Base-by-base conservation (phyloP, 169 alveolate species). In the Cyclospora cayetanensis region DNA sequence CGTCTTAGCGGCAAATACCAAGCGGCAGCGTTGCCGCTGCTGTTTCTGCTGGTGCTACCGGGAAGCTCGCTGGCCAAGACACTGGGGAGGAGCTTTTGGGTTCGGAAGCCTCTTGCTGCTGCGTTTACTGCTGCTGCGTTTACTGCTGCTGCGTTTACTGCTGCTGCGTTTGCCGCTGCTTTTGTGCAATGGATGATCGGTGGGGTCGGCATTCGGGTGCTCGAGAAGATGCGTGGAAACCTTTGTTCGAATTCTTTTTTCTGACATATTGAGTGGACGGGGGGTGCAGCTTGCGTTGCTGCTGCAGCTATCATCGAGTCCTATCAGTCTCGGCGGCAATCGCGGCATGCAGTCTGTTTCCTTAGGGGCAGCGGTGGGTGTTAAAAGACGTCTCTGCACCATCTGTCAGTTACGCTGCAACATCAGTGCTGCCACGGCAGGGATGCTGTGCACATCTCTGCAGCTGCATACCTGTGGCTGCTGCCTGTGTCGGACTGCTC, bases 11-110 rank as follows among this genome's bases (percentile, higher is more conserved):
- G n/a, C n/a, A n/a, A n/a, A n/a, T n/a, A n/a, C n/a, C n/a, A n/a
- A n/a, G n/a, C n/a, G n/a, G n/a, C n/a, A n/a, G n/a, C n/a, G 37
- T 31, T 65, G 76, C 34, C 31, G 39, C 76, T 65, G 76, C 76
- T 65, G 76, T 22, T 65, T 25, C 18, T 55, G 70, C 70, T 55
- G 70, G 35, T 55, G 70, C 70, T 55, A 4, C 70, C 2, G 70
- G 2, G 35, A 55, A 31, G 5, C 4, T 11, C 20, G 20, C 60
- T 50, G n/a, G 9, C 9, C n/a, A 9, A 50, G 18, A 12, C 18
- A 18, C 18, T 50, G 9, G 18, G 9, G n/a, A 50, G 60, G n/a
- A 50, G 60, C 60, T 18, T 12, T 12, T 12, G 18, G 60, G 60
- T 18, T 50, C 60, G 9, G 60, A 12, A 12, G n/a, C 18, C 60